A percentile compares a stretch with the other conserved stretches of the same genome.
Conservation (phyloP, 2,329 filamentous ascomycete species). For the Pseudopithomyces maydicus region DNA sequence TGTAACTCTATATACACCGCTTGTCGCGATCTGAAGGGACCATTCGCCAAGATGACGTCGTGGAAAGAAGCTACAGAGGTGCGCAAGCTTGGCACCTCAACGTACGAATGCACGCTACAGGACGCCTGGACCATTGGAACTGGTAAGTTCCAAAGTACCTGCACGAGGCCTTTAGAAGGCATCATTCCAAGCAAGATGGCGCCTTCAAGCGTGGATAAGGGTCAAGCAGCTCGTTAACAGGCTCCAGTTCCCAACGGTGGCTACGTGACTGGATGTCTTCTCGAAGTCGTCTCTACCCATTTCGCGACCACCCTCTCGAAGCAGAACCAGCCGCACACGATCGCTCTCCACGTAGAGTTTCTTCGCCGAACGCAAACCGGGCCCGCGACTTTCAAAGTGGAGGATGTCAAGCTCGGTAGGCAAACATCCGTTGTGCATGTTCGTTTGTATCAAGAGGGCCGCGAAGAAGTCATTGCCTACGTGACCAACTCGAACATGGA, state of each 20-base stretch:
- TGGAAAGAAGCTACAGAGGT: conserved; percentile 57
- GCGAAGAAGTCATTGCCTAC: conserved; percentile 68
- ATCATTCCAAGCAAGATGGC: too few relatives aligned
- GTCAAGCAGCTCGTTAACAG: too few relatives aligned
- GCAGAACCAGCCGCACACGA: conserved; percentile 65
- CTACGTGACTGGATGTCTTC: conserved; percentile 67
- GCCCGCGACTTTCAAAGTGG: conserved; percentile 61
- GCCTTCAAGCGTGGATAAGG: too few relatives aligned
- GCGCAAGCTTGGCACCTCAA: conserved; percentile 57
- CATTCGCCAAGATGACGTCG: conserved; percentile 35
- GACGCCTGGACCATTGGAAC: conserved; percentile 69
- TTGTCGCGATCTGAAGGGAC: neutral
- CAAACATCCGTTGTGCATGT: conserved; percentile 69
- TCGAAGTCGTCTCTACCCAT: conserved; percentile 64
- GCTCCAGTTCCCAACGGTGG: conserved; percentile 71
- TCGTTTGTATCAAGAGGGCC: conserved; percentile 60
- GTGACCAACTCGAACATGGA: conserved; percentile 68
- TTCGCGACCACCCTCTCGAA: conserved; percentile 62
- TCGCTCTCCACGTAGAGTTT: conserved; percentile 69
- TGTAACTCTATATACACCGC: conserved; percentile 2
- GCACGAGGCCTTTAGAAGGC: too few relatives aligned
- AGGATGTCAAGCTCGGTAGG: conserved; percentile 68
- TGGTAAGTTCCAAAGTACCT: conserved; percentile 49
- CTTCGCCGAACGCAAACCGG: conserved; percentile 66
- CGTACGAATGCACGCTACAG: conserved; percentile 61